phyloP scores from a whole-genome alignment of 1,139 yeast genomes.

The Komagataea norvegica region DNA sequence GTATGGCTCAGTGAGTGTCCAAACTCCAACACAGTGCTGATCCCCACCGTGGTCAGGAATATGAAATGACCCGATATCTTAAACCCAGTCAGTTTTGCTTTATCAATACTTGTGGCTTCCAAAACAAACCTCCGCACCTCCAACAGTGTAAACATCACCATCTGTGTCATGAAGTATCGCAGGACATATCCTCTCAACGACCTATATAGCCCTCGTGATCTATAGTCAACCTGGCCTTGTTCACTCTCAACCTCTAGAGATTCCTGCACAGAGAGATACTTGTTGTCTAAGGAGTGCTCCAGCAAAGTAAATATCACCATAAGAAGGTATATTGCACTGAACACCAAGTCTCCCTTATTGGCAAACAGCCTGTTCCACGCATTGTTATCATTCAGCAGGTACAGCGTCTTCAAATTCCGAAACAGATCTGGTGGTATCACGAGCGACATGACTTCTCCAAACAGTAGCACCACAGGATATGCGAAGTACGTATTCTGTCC shows the following conservation, averaged over 20 bases:
- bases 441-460: slow-evolving; percentile 5
- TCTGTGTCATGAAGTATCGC: slow-evolving; percentile 1
- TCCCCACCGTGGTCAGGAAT: slow-evolving; percentile 13
- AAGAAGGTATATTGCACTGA: slow-evolving; percentile 24
- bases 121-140: slow-evolving; percentile 2
- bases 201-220: neutral
- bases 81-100: slow-evolving; percentile 5
- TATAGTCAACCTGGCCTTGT: neutral
- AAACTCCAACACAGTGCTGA: slow-evolving; percentile 12
- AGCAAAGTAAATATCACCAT: slow-evolving; percentile 3
- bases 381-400: slow-evolving; percentile 12
- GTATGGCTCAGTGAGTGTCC: slow-evolving; percentile 8
- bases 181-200: slow-evolving; percentile 4
- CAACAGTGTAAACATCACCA: neutral
- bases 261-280: slow-evolving; percentile 3
- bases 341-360: slow-evolving; percentile 30
- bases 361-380: slow-evolving; percentile 31
- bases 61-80: slow-evolving; percentile 22
- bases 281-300: slow-evolving; percentile 3
- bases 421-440: slow-evolving; percentile 9
- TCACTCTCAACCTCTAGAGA: neutral
- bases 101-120: slow-evolving; percentile 5
- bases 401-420: slow-evolving; percentile 5
- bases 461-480: slow-evolving; percentile 6
- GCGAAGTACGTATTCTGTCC: slow-evolving; percentile 7